Evolutionary conservation across 169 alveolate genomes (phyloP), one percentile per base, ranked within the genome.

Genomic region (Sarcocystis neurona): DNA sequence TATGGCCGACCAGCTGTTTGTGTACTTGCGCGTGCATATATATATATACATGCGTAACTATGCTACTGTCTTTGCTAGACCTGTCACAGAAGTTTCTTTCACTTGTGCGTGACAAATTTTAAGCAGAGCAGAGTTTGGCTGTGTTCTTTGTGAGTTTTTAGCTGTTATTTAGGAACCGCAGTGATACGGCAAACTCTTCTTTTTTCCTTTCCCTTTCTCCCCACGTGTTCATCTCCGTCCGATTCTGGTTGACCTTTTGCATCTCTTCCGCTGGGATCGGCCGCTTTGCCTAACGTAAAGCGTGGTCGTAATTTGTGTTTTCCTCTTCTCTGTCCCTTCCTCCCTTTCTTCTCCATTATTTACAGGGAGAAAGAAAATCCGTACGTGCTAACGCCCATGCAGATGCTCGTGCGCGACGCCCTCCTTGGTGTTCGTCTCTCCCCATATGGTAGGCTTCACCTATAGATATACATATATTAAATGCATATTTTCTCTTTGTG

Each of bases 351-450:
- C 27, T 48, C 27, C 15, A 6, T 48, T 6, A 10, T 10, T 10
- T 10, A 10, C 75, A 79, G 87, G 43, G 60, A 79, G 20, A 79
- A 79, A 32, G 77, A 79, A 5, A 8, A 27, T 1, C 77, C 87
- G 37, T 79, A 79, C 75, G 87, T 53, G 53, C 34, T 79, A 0
- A 79, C 70, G 4, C 44, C 63, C 0, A 79, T 50, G 50, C 47
- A 79, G 53, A 79, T 79, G 87, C 44, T 79, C 44, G 87, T 79
- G 53, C 72, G 87, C 77, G 87, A 79, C 46, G 8, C 87, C 3
- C 0, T 79, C 27, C 87, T 79, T 47, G 87, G 87, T 18, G 75
- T 79, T 3, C 23, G 30, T 75, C 39, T 79, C 30, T 23, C 87
- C 15, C 1, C 15, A 4, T 12, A 23, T 1, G 87, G 87, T 79